Conservation (phyloP, 2,329 filamentous ascomycete genomes). For the Colletotrichum cordylinicola region DNA sequence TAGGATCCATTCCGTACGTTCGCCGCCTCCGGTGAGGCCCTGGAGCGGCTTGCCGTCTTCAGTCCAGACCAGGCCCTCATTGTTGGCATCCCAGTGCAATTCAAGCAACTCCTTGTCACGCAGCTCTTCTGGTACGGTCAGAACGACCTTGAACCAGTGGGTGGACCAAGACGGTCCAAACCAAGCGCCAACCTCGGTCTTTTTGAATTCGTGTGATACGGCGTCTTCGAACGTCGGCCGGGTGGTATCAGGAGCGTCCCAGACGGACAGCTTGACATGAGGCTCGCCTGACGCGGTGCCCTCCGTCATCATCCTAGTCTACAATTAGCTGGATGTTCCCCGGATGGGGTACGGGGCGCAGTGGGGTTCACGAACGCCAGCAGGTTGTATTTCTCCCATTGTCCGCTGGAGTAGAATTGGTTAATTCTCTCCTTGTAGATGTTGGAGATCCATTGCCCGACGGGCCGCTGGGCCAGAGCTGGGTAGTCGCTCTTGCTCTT, state of each 20-base stretch:
- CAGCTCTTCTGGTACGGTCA: slow-evolving; percentile 79
- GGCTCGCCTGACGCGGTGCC: slow-evolving; percentile 70
- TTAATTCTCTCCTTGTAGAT: slow-evolving; percentile 86
- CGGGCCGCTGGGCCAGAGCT: slow-evolving; percentile 55
- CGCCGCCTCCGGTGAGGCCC: slow-evolving; percentile 87
- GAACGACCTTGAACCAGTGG: slow-evolving; percentile 90
- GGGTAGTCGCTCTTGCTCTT: slow-evolving; percentile 57
- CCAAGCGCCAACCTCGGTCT: slow-evolving; percentile 74
- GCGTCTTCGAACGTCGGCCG: slow-evolving; percentile 90
- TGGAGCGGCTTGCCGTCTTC: slow-evolving; percentile 90
- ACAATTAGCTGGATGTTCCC: slow-evolving; percentile 21
- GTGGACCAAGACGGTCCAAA: slow-evolving; percentile 98
- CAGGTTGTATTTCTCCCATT: slow-evolving; percentile 79
- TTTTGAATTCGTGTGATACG: slow-evolving; percentile 73
- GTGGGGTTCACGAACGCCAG: slow-evolving; percentile 60
- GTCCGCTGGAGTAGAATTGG: slow-evolving; percentile 80
- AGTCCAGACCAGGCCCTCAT: slow-evolving; percentile 94
- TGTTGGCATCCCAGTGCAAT: slow-evolving; percentile 94
- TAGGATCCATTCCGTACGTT: slow-evolving; percentile 90
- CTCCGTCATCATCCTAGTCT: slow-evolving; percentile 72
- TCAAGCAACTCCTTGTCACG: slow-evolving; percentile 82
- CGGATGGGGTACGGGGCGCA: background rate
- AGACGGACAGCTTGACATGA: slow-evolving; percentile 84
- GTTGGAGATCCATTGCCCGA: slow-evolving; percentile 81
- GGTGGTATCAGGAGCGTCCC: slow-evolving; percentile 79